These are phyloP conservation scores for Melanomma pulvis-pyrius DNA, from an alignment of 495 filamentous ascomycete genomes.

Conservation along the genomic window DNA sequence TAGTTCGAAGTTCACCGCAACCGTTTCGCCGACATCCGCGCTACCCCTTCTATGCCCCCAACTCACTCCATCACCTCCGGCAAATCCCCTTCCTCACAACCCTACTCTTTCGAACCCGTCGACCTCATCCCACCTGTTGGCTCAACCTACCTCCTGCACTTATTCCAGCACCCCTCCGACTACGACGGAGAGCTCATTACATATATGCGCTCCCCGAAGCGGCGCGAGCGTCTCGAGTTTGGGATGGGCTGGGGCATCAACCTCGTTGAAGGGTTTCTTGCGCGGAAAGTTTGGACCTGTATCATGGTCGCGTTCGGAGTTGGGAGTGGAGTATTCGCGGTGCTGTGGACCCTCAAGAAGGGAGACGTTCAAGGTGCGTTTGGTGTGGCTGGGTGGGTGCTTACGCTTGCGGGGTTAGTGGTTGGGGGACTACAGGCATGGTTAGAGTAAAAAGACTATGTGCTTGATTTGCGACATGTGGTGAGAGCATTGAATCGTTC, in stretches of 20 bases:
- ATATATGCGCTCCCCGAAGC: conserved; percentile 40
- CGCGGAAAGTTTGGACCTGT: conserved; percentile 44
- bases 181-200: conserved; percentile 44
- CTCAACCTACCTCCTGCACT: conserved; percentile 44
- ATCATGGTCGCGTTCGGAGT: conserved; percentile 39
- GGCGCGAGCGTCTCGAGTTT: conserved; percentile 32
- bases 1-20: conserved; percentile 48
- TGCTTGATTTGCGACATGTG: too few species aligned
- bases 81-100: conserved; percentile 34
- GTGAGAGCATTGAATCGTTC: too few species aligned
- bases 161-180: conserved; percentile 47
- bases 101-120: conserved; percentile 45
- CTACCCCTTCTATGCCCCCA: conserved; percentile 42
- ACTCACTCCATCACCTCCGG: conserved; percentile 13
- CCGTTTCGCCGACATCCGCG: conserved; percentile 46
- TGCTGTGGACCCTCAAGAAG: conserved; percentile 43
- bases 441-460: conserved; percentile 28
- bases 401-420: conserved; percentile 39
- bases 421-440: conserved; percentile 46
- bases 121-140: conserved; percentile 48
- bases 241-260: conserved; percentile 51
- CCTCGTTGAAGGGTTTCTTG: conserved; percentile 48
- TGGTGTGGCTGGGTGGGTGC: conserved; percentile 46
- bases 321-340: conserved; percentile 45
- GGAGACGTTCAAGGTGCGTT: conserved; percentile 50